phyloP scores from a whole-genome alignment of 345 rosid species.

The Eucalyptus marginata region DNA sequence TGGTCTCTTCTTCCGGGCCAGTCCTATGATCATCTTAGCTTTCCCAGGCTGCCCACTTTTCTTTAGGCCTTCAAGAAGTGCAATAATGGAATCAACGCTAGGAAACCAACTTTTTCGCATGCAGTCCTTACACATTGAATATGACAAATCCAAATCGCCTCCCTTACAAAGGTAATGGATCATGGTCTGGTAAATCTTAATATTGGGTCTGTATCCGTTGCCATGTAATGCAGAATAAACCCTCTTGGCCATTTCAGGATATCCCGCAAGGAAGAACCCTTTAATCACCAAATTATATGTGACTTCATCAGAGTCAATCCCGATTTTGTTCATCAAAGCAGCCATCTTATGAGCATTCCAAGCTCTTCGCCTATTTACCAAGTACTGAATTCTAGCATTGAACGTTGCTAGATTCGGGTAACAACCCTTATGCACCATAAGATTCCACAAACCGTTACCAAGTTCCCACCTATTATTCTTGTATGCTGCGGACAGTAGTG shows the following conservation, averaged over 20 bases:
- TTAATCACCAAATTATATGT: slow-evolving; percentile 75
- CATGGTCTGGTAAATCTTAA: slow-evolving; percentile 71
- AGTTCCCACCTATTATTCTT: slow-evolving; percentile 30
- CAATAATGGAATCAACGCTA: slow-evolving; percentile 39
- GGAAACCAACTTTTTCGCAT: slow-evolving; percentile 57
- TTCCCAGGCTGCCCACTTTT: slow-evolving; percentile 27
- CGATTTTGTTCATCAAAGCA: slow-evolving; percentile 45
- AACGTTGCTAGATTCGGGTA: slow-evolving; percentile 64
- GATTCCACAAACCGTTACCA: slow-evolving; percentile 79
- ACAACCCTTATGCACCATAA: slow-evolving; percentile 65
- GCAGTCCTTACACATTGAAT: slow-evolving; percentile 61
- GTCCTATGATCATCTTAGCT: slow-evolving; percentile 8
- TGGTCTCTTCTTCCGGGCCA: slow-evolving; percentile 24
- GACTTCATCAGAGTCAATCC: slow-evolving; percentile 48
- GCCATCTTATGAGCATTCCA: slow-evolving; percentile 65
- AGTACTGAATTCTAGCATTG: slow-evolving; percentile 63
- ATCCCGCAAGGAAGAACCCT: slow-evolving; percentile 58
- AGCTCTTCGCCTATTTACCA: slow-evolving; percentile 45
- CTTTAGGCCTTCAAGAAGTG: slow-evolving; percentile 45
- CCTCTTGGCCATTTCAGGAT: slow-evolving; percentile 68
- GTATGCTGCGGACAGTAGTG: slow-evolving; percentile 62
- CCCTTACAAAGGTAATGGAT: slow-evolving; percentile 66
- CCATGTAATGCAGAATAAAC: slow-evolving; percentile 53
- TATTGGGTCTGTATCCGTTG: slow-evolving; percentile 39
- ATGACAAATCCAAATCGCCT: slow-evolving; percentile 47